Conservation (phyloP, 2,329 filamentous ascomycete genomes). For the Cercospora janseana region DNA sequence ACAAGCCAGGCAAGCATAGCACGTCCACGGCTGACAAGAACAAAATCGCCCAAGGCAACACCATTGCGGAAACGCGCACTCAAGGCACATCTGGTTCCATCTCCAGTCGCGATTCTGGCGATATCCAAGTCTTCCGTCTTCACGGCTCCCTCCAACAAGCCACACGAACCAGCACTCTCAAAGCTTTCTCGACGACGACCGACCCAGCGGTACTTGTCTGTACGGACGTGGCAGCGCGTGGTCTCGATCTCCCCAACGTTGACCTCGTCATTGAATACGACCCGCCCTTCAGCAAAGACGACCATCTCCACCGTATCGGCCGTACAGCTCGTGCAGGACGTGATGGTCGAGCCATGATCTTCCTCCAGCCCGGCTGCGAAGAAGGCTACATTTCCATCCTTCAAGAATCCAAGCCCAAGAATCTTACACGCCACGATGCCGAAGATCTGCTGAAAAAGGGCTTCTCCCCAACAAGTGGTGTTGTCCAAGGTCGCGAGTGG, state of each 20-base stretch:
- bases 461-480: slow-evolving; percentile 46
- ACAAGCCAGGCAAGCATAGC: slow-evolving; percentile 25
- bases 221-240: slow-evolving; percentile 92
- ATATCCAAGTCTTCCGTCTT: slow-evolving; percentile 77
- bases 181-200: slow-evolving; percentile 70
- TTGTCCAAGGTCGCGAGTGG: slow-evolving; percentile 53
- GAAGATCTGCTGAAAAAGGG: slow-evolving; percentile 68
- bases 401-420: slow-evolving; percentile 64
- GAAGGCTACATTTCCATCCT: slow-evolving; percentile 84
- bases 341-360: slow-evolving; percentile 80
- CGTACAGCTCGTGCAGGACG: slow-evolving; percentile 91
- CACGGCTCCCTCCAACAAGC: slow-evolving; percentile 90
- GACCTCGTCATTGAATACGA: slow-evolving; percentile 96
- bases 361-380: slow-evolving; percentile 85
- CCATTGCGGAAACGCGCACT: slow-evolving; percentile 49
- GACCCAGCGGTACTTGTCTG: slow-evolving; percentile 82
- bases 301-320: slow-evolving; percentile 92
- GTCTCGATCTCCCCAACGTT: slow-evolving; percentile 90
- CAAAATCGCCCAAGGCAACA: slow-evolving; percentile 43
- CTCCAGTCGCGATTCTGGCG: slow-evolving; percentile 62
- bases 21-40: slow-evolving; percentile 37
- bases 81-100: slow-evolving; percentile 43
- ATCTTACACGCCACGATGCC: slow-evolving; percentile 55
- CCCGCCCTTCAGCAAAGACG: slow-evolving; percentile 86
- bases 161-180: slow-evolving; percentile 80